Conservation (phyloP, 2,329 filamentous ascomycete species). For the Beauveria pseudobassiana region DNA sequence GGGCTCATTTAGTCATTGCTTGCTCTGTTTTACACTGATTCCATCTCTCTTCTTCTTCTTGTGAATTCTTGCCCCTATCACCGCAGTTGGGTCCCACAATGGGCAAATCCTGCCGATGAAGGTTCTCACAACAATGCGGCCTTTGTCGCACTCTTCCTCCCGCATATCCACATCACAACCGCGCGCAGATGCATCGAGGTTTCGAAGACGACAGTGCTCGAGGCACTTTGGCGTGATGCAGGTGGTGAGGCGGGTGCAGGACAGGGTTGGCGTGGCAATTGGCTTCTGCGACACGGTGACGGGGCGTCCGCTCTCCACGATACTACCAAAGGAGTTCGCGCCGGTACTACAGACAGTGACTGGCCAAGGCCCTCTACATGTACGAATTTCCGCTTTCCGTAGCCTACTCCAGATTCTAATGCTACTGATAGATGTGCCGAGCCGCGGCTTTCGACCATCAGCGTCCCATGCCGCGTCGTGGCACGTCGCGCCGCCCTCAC, state of each 20-base stretch:
- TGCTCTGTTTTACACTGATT: background rate
- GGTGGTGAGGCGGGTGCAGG: constrained; percentile 6
- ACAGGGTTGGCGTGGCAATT: constrained; percentile 9
- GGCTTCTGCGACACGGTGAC: constrained; percentile 9
- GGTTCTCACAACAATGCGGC: constrained; percentile 5
- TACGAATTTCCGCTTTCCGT: background rate
- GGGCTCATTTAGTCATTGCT: too few relatives aligned
- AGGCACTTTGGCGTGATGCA: constrained; percentile 8
- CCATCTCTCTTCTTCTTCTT: background rate
- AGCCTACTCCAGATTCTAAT: background rate
- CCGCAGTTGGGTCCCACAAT: background rate
- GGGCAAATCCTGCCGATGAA: constrained; percentile 1
- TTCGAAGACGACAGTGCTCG: background rate
- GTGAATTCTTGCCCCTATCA: background rate
- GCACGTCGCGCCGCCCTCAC: constrained; percentile 23
- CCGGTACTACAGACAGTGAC: constrained; percentile 4
- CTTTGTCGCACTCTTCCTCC: background rate
- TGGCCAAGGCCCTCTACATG: background rate
- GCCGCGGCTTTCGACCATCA: constrained; percentile 6
- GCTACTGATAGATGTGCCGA: background rate
- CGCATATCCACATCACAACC: background rate
- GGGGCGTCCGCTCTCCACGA: constrained; percentile 6
- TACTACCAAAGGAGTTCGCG: constrained; percentile 8
- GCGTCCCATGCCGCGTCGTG: constrained; percentile 16
- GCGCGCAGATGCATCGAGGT: background rate